Evolutionary conservation across 1,284 basidiomycete genomes (phyloP).

Genomic region (Moesziomyces sp.): DNA sequence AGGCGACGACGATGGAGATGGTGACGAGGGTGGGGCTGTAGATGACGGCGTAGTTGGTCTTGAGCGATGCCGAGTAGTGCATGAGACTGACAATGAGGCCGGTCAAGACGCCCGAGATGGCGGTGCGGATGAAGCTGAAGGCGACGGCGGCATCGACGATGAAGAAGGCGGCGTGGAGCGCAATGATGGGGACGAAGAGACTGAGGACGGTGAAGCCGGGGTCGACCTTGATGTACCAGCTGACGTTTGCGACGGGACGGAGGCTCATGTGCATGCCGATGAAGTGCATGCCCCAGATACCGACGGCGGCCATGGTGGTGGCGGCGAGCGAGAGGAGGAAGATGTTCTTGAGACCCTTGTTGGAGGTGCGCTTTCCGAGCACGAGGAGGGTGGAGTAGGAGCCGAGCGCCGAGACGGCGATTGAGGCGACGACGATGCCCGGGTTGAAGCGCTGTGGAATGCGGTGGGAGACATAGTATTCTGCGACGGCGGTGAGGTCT

Average conservation of each 20-base stretch:
- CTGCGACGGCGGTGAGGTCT: constrained; percentile 63
- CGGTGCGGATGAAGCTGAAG: constrained; percentile 68
- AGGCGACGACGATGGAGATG: constrained; percentile 70
- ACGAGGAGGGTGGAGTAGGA: constrained; percentile 71
- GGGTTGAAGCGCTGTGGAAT: constrained; percentile 69
- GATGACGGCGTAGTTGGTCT: constrained; percentile 61
- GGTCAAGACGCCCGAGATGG: constrained; percentile 78
- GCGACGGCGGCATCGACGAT: constrained; percentile 69
- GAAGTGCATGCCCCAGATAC: constrained; percentile 69
- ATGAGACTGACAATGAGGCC: constrained; percentile 76
- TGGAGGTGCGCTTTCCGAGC: constrained; percentile 69
- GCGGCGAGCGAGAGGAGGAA: constrained; percentile 73
- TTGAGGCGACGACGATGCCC: constrained; percentile 70
- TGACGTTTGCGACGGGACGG: constrained; percentile 64
- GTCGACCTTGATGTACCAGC: constrained; percentile 69
- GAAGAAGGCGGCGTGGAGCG: constrained; percentile 70
- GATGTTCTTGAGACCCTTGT: constrained; percentile 69
- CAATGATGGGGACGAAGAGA: constrained; percentile 70
- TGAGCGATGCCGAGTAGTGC: constrained; percentile 71
- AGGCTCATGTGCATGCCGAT: constrained; percentile 70
- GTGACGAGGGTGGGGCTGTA: constrained; percentile 69
- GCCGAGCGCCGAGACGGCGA: constrained; percentile 71
- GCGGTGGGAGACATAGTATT: constrained; percentile 67
- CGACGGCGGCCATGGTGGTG: constrained; percentile 62
- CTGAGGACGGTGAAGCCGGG: constrained; percentile 71